A percentile compares a stretch with the other conserved stretches of the same genome.
These are phyloP conservation scores for Rutstroemia sp. DNA, from an alignment of 2,329 filamentous ascomycete species.

Conservation along the genomic window DNA sequence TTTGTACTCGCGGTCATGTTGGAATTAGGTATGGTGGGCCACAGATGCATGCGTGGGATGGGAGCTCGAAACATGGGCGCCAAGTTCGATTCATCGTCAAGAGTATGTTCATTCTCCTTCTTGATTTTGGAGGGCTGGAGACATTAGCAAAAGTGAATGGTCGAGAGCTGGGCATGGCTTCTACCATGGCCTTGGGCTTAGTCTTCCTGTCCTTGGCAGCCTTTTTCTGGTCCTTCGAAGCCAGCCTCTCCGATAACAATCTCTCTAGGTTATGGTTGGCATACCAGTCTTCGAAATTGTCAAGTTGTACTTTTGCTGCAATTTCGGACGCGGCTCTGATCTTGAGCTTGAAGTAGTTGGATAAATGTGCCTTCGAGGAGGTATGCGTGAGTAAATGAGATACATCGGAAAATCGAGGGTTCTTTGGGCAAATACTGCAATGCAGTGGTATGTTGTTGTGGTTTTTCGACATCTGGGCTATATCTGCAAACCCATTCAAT, in stretches of 20 bases:
- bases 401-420: slow-evolving; percentile 76
- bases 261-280: slow-evolving; percentile 59
- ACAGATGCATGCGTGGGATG: slow-evolving; percentile 28
- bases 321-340: slow-evolving; percentile 62
- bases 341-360: slow-evolving; percentile 74
- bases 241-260: slow-evolving; percentile 71
- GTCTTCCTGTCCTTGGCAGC: slow-evolving; percentile 25
- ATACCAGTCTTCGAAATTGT: slow-evolving; percentile 75
- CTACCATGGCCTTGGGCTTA: not conserved
- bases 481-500: slow-evolving; percentile 4
- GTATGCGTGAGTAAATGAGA: slow-evolving; percentile 91
- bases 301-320: slow-evolving; percentile 54
- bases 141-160: not conserved
- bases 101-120: slow-evolving; percentile 12
- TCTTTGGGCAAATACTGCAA: slow-evolving; percentile 78
- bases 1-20: not conserved
- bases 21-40: slow-evolving; percentile 13
- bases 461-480: slow-evolving; percentile 20
- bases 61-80: slow-evolving; percentile 24
- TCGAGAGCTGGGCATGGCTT: not conserved
- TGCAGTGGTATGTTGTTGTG: slow-evolving; percentile 52
- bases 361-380: slow-evolving; percentile 84
- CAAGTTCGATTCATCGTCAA: slow-evolving; percentile 6
- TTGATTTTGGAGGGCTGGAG: slow-evolving; percentile 7
- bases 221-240: slow-evolving; percentile 65